A percentile compares a stretch with the other conserved stretches of the same genome.
Evolutionary conservation across 345 rosid genomes (phyloP).

Genomic region (Boechera stricta): DNA sequence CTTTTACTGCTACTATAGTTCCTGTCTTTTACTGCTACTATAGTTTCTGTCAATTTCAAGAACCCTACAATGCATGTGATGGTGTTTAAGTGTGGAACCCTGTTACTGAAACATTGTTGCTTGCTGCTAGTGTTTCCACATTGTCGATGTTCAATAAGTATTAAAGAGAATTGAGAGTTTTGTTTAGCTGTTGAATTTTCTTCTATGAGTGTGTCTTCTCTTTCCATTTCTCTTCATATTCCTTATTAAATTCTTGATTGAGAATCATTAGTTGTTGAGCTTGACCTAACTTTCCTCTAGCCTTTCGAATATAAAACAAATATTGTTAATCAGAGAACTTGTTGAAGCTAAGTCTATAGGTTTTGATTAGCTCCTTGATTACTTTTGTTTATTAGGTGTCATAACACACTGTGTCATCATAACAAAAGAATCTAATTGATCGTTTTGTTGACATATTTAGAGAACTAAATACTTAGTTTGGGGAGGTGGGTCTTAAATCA

Average conservation of each 20-base stretch:
- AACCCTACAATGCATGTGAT: conserved; percentile 39
- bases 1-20: conserved; percentile 6
- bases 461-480: conserved; percentile 22
- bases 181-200: conserved; percentile 16
- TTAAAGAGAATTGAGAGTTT: conserved; percentile 14
- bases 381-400: conserved; percentile 41
- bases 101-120: conserved; percentile 19
- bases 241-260: conserved; percentile 32
- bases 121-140: conserved; percentile 22
- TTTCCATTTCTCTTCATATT: conserved; percentile 1
- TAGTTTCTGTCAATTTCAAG: conserved; percentile 15
- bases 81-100: conserved; percentile 12
- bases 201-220: conserved; percentile 13
- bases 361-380: conserved; percentile 41
- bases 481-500: conserved; percentile 33
- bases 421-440: conserved; percentile 40
- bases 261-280: conserved; percentile 45
- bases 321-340: conserved; percentile 31
- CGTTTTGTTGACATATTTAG: conserved; percentile 37
- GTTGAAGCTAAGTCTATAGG: conserved; percentile 35
- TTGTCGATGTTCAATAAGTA: neutral
- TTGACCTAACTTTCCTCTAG: conserved; percentile 34
- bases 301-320: conserved; percentile 34
- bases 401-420: conserved; percentile 43
- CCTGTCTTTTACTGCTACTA: neutral